Percentiles rank a stretch among this genome's conserved stretches.
These are phyloP conservation scores for Penicillium angulare DNA, from an alignment of 495 filamentous ascomycete species.

Conservation along the genomic window DNA sequence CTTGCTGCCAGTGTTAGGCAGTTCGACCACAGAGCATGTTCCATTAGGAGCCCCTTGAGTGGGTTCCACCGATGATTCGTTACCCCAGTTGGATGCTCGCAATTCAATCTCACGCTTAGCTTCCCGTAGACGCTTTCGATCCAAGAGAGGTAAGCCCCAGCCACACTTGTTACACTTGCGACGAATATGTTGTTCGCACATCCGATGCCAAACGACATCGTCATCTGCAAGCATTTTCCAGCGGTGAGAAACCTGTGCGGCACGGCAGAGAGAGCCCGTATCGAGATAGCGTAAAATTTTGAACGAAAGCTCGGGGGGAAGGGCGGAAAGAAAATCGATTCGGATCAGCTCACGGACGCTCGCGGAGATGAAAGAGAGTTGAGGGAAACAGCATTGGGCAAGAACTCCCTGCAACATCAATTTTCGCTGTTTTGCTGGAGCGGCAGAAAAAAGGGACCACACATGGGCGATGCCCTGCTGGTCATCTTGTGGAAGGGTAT, in stretches of 20 bases:
- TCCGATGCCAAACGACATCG: slow-evolving; percentile 96
- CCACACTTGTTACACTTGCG: slow-evolving; percentile 96
- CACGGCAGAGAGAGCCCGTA: slow-evolving; percentile 94
- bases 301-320: slow-evolving; percentile 88
- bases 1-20: slow-evolving; percentile 30
- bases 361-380: slow-evolving; percentile 86
- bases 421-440: slow-evolving; percentile 87
- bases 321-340: slow-evolving; percentile 88
- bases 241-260: slow-evolving; percentile 85
- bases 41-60: slow-evolving; percentile 16
- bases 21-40: slow-evolving; percentile 18
- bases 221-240: slow-evolving; percentile 91
- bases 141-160: slow-evolving; percentile 87
- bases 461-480: slow-evolving; percentile 92
- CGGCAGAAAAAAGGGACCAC: slow-evolving; percentile 96
- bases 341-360: slow-evolving; percentile 88
- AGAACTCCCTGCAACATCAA: slow-evolving; percentile 95
- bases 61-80: slow-evolving; percentile 20
- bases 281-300: slow-evolving; percentile 93
- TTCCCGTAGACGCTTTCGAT: slow-evolving; percentile 81
- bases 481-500: slow-evolving; percentile 74
- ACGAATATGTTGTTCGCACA: slow-evolving; percentile 99
- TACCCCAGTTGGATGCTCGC: slow-evolving; percentile 56
- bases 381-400: slow-evolving; percentile 93
- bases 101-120: slow-evolving; percentile 83